Base-by-base conservation (phyloP, 495 filamentous ascomycete species). In the Talaromyces liani region DNA sequence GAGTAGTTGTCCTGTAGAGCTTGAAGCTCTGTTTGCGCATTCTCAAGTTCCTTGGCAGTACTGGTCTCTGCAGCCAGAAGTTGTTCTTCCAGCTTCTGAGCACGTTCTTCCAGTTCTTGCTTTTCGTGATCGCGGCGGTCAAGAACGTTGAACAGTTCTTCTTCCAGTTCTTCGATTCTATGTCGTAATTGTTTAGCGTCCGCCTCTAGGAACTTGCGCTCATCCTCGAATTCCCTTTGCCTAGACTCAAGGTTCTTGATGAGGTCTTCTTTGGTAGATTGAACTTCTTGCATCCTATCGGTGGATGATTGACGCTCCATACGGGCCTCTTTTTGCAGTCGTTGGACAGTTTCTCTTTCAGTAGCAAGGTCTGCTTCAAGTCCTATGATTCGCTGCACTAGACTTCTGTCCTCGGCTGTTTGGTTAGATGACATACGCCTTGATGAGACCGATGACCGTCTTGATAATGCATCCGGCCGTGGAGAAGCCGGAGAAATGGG, bases 161-260 rank as follows among this genome's bases (percentile, higher is more conserved):
- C 93, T 71, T 98, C 92, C 24, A 89, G 77, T 65, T 96, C 91
- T 66, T 98, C 95, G 0, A 91, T 79, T 58, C 87, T 89, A 27
- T 85, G 78, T 66, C 89, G 91, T 61, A 91, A 80, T 29, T 85
- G 84, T 61, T 85, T 86, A 59, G 93, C 84, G 73, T 98, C 92
- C 18, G 82, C 76, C 67, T 96, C 89, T 18, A 97, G 79, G 9
- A 84, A 87, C 67, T 86, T 89, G 25, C 93, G 85, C 72, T 98
- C 92, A 60, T 86, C 86, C 51, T 88, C 81, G 68, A 97, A 97
- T 69, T 98, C 93, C 31, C 86, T 85, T 70, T 96, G 91, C 34
- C 91, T 84, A 34, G 93, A 90, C 68, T 97, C 92, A 71, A 99
- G 87, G 69, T 99, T 99, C 47, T 90, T 89, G 71, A 99, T 85